Evolutionary conservation across 805 yeast species (phyloP), one percentile per base, ranked within the genome.

Genomic region (Lipomyces japonicus): DNA sequence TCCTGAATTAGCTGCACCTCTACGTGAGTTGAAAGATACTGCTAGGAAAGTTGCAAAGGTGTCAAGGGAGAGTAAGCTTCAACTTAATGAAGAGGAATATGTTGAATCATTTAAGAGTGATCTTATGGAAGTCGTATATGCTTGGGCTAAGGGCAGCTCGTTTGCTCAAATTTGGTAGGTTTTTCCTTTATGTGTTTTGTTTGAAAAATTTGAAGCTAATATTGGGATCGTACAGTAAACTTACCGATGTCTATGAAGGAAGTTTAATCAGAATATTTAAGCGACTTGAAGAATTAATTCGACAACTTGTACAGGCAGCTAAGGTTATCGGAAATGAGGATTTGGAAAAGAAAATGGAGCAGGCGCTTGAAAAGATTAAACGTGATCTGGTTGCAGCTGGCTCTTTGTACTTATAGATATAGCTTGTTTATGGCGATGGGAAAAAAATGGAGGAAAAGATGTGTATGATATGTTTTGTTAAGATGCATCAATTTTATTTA

Each of bases 181-280:
- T 16, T 25, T 16, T 23, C 16, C 18, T 37, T 9, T 9, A 22
- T 23, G 6, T 10, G 14, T 12, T 39, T 5, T 4, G 10, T 21
- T 19, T 2, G 10, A n/a, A 5, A 18, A 25, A 31, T 4, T 9
- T 21, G 23, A 21, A 25, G 36, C 47, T 35, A 14, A 14, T 5
- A 24, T 35, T 30, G n/a, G n/a, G n/a, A n/a, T n/a, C n/a, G n/a
- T n/a, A 36, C 19, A 44, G 49, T 72, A 91, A 91, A 68, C 89
- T 93, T 96, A 93, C 98, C 0, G 98, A 93, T 65, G 97, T 93
- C 39, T 93, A 91, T 61, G 99, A 93, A 72, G 99, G 99, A 37
- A 84, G 95, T 21, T 76, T 93, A 64, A 91, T 93, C 58, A 81
- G 99, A 66, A 86, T 87, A 81, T 93, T 93, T 73, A 84, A 93